Conservation (phyloP, 805 yeast species). For the Yarrowia bubula region DNA sequence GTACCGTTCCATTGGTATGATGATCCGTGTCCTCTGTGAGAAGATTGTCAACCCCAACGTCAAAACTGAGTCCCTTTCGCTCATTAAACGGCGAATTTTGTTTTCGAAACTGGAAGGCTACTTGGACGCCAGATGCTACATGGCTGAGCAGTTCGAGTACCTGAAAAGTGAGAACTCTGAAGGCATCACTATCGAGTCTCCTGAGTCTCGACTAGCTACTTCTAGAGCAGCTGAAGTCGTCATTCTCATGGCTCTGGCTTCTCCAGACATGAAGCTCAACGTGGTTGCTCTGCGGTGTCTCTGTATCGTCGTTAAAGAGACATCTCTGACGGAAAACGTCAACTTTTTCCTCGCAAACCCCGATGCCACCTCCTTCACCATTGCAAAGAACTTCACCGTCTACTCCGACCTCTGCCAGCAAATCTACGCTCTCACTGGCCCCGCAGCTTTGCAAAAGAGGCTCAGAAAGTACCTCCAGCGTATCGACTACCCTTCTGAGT, state of each 20-base stretch:
- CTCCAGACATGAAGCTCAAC: conserved; percentile 52
- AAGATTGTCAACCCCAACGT: conserved; percentile 9
- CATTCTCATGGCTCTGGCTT: conserved; percentile 50
- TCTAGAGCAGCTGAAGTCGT: conserved; percentile 51
- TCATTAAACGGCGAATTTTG: conserved; percentile 3
- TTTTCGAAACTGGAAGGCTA: conserved; percentile 37
- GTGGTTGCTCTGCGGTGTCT: conserved; percentile 48
- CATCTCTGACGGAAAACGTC: conserved; percentile 33
- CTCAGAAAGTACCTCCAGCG: conserved; percentile 46
- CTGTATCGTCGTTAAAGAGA: conserved; percentile 35
- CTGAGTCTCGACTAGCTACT: conserved; percentile 38
- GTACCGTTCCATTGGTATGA: conserved; percentile 37
- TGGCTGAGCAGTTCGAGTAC: conserved; percentile 37
- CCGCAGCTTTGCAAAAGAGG: conserved; percentile 70
- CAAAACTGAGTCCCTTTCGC: neutral
- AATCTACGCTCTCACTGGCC: conserved; percentile 60
- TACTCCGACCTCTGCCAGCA: conserved; percentile 51
- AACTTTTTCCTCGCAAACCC: conserved; percentile 26
- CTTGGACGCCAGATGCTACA: conserved; percentile 42
- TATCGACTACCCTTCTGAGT: conserved; percentile 37
- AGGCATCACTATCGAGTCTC: conserved; percentile 34
- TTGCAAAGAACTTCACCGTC: conserved; percentile 41
- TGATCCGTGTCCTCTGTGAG: conserved; percentile 36
- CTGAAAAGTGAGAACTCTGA: conserved; percentile 35
- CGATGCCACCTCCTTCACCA: conserved; percentile 29